Evolutionary conservation across 306 rosid species (phyloP).

Genomic region (Dalbergia oliveri): DNA sequence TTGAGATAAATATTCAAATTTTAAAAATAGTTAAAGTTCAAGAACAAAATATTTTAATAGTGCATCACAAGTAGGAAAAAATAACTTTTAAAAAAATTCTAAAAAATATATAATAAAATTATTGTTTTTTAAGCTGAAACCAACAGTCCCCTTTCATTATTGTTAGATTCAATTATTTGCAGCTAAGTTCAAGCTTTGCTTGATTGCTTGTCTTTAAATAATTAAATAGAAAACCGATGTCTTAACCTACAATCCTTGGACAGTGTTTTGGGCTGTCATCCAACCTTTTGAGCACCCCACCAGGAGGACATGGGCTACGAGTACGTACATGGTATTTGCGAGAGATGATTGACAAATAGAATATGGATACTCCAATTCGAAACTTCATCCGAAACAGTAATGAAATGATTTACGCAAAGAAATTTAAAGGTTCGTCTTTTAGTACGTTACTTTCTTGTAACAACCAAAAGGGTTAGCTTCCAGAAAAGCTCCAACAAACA

Average conservation of each 20-base stretch:
- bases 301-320: neutral
- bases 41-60: too few relatives aligned
- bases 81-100: neutral
- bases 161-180: conserved; percentile 19
- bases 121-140: too few relatives aligned
- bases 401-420: neutral
- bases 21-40: too few relatives aligned
- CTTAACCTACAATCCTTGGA: conserved; percentile 46
- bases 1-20: too few relatives aligned
- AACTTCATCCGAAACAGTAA: conserved; percentile 22
- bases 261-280: conserved; percentile 15
- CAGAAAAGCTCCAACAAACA: too few relatives aligned
- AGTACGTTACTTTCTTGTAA: too few relatives aligned
- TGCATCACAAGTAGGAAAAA: too few relatives aligned
- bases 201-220: conserved; percentile 25
- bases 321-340: neutral
- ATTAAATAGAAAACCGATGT: conserved; percentile 29
- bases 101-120: too few relatives aligned
- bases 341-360: conserved; percentile 22
- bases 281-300: conserved; percentile 38
- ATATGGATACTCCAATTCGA: neutral
- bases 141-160: neutral
- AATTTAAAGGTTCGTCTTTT: too few relatives aligned
- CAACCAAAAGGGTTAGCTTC: too few relatives aligned
- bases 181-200: conserved; percentile 32